Evolutionary conservation across 1,284 basidiomycete genomes (phyloP).

Genomic region (Trichosporon coremiiforme): DNA sequence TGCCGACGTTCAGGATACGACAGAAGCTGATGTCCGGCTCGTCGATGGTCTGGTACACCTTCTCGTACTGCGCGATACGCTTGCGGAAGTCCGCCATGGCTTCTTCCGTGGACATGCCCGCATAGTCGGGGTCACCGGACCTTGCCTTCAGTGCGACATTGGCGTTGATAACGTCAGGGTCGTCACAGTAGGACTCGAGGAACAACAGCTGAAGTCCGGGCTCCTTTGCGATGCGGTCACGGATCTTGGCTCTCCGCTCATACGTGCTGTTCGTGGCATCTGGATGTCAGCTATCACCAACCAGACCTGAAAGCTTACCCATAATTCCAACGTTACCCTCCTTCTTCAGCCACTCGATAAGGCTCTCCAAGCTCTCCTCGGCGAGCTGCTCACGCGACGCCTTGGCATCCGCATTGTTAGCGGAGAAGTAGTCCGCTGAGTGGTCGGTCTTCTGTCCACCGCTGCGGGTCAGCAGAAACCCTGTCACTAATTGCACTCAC

Average conservation of each 20-base stretch:
- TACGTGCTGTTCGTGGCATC: constrained; percentile 93
- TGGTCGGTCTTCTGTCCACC: constrained; percentile 69
- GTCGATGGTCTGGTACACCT: constrained; percentile 91
- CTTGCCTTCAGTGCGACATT: constrained; percentile 95
- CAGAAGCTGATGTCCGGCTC: constrained; percentile 84
- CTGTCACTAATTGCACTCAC: not conserved
- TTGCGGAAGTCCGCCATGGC: constrained; percentile 88
- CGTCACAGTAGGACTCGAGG: constrained; percentile 91
- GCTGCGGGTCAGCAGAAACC: constrained; percentile 67
- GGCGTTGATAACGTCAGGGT: constrained; percentile 88
- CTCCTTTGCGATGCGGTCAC: constrained; percentile 80
- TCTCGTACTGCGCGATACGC: constrained; percentile 90
- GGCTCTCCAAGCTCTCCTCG: constrained; percentile 87
- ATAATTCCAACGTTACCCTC: constrained; percentile 98
- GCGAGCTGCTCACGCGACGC: constrained; percentile 80
- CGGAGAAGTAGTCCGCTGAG: constrained; percentile 87
- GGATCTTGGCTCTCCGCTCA: constrained; percentile 75
- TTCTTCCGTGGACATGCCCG: constrained; percentile 77
- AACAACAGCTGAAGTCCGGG: constrained; percentile 89
- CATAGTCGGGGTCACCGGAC: constrained; percentile 97
- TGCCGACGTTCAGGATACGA: constrained; percentile 84
- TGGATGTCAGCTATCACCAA: constrained; percentile 46
- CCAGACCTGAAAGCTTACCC: constrained; percentile 61
- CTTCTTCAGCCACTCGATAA: constrained; percentile 93
- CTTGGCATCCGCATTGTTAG: constrained; percentile 77